Percentiles rank a stretch among this genome's conserved stretches.
Evolutionary conservation across 2,329 filamentous ascomycete species (phyloP).

Genomic region (Didymella pomorum): DNA sequence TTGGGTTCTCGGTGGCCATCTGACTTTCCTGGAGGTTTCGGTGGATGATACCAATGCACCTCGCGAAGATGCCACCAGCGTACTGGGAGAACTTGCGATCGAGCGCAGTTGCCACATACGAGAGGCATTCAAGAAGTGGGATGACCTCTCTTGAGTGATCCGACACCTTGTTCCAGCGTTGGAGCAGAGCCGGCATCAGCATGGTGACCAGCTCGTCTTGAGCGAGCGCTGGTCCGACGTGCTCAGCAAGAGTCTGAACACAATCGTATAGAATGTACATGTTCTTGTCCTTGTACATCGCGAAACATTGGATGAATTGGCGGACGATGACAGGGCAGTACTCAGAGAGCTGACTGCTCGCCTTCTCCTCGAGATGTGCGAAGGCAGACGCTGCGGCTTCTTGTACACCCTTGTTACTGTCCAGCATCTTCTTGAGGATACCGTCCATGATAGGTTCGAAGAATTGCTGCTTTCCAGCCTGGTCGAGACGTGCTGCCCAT

Average conservation of each 20-base stretch:
- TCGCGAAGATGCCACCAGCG: constrained; percentile 82
- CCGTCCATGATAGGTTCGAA: constrained; percentile 98
- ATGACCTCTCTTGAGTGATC: constrained; percentile 95
- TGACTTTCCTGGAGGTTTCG: constrained; percentile 85
- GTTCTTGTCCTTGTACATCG: constrained; percentile 96
- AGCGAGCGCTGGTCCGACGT: constrained; percentile 83
- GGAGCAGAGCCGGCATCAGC: constrained; percentile 91
- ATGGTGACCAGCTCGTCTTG: constrained; percentile 79
- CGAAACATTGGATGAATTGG: constrained; percentile 92
- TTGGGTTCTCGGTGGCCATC: constrained; percentile 71
- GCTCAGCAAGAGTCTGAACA: constrained; percentile 94
- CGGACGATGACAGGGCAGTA: constrained; percentile 90
- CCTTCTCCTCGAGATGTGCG: constrained; percentile 93
- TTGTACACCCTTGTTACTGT: constrained; percentile 97
- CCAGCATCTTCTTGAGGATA: constrained; percentile 91
- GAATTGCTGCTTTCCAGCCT: constrained; percentile 74
- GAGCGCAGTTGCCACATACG: constrained; percentile 89
- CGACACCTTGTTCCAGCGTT: constrained; percentile 83
- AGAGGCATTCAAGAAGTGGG: constrained; percentile 92
- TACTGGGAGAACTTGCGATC: constrained; percentile 84
- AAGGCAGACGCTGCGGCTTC: constrained; percentile 96
- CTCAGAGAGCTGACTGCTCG: constrained; percentile 78
- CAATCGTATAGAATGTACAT: constrained; percentile 99
- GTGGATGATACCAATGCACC: constrained; percentile 91
- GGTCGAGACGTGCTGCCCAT: constrained; percentile 83